These are phyloP conservation scores for Rubroboletus satanas DNA, from an alignment of 768 basidiomycete species.

Conservation along the genomic window DNA sequence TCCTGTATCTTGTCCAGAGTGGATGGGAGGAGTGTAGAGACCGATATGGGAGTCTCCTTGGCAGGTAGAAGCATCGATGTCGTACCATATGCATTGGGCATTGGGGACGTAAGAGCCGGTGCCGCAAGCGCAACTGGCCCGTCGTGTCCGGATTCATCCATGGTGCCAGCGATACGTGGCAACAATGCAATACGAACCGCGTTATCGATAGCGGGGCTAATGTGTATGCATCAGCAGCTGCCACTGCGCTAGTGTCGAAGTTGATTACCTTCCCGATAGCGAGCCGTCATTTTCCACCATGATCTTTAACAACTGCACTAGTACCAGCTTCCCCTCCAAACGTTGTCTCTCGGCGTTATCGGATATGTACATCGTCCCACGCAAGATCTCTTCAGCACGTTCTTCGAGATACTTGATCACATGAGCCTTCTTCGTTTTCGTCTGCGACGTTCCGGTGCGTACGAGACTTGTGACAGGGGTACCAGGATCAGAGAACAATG, in stretches of 20 bases:
- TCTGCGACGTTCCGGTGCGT: constrained; percentile 54
- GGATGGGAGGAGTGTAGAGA: constrained; percentile 56
- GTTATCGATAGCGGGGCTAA: constrained; percentile 61
- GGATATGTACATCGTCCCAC: constrained; percentile 68
- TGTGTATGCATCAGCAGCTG: constrained; percentile 16
- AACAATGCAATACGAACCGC: constrained; percentile 73
- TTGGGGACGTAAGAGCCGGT: constrained; percentile 32
- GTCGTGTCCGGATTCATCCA: constrained; percentile 21
- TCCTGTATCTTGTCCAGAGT: constrained; percentile 75
- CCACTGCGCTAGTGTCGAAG: background rate
- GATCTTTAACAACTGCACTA: constrained; percentile 70
- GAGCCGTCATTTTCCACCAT: constrained; percentile 90
- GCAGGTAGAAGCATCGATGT: constrained; percentile 19
- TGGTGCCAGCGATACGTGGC: constrained; percentile 44
- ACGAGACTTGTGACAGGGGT: constrained; percentile 63
- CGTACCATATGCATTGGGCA: constrained; percentile 17
- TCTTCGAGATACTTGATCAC: constrained; percentile 75
- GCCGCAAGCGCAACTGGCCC: constrained; percentile 16
- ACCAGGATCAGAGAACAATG: constrained; percentile 75
- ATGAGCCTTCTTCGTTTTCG: constrained; percentile 80
- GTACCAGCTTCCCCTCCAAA: constrained; percentile 70
- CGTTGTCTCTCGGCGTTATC: constrained; percentile 50
- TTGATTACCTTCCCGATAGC: constrained; percentile 70
- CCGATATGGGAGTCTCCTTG: constrained; percentile 53
- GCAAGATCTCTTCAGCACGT: constrained; percentile 70